Conservation (phyloP, 2,329 filamentous ascomycete species). For the Fusarium sororula region DNA sequence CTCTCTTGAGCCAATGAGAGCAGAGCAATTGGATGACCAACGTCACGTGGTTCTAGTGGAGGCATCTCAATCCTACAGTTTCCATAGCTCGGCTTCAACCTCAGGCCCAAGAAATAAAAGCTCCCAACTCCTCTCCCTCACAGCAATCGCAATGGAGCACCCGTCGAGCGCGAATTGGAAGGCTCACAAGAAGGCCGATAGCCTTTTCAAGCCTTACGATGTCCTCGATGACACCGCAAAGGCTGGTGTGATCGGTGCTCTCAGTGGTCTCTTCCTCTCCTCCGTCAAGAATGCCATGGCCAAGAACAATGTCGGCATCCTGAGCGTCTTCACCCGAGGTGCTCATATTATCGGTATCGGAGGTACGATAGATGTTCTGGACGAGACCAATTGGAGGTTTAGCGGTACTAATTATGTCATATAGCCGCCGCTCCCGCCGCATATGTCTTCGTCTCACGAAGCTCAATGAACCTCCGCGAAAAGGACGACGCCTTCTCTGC, state of each 20-base stretch:
- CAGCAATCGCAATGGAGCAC: constrained; percentile 47
- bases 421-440: constrained; percentile 70
- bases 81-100: constrained; percentile 41
- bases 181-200: constrained; percentile 38
- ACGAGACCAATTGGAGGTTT: constrained; percentile 29
- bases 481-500: constrained; percentile 83
- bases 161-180: constrained; percentile 41
- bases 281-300: constrained; percentile 88
- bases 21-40: constrained; percentile 47
- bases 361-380: constrained; percentile 41
- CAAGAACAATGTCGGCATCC: constrained; percentile 81
- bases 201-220: constrained; percentile 76
- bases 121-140: constrained; percentile 31
- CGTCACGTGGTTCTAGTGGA: constrained; percentile 48
- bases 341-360: constrained; percentile 73
- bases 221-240: constrained; percentile 73
- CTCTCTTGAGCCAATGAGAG: constrained; percentile 44
- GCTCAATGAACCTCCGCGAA: constrained; percentile 84
- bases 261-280: constrained; percentile 75
- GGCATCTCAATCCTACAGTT: constrained; percentile 36
- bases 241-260: constrained; percentile 71
- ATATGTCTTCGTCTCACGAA: constrained; percentile 80
- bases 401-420: constrained; percentile 46
- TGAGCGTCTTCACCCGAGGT: constrained; percentile 81
- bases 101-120: constrained; percentile 42